Conservation (phyloP, 495 filamentous ascomycete species). For the Penicillium malachiteum region DNA sequence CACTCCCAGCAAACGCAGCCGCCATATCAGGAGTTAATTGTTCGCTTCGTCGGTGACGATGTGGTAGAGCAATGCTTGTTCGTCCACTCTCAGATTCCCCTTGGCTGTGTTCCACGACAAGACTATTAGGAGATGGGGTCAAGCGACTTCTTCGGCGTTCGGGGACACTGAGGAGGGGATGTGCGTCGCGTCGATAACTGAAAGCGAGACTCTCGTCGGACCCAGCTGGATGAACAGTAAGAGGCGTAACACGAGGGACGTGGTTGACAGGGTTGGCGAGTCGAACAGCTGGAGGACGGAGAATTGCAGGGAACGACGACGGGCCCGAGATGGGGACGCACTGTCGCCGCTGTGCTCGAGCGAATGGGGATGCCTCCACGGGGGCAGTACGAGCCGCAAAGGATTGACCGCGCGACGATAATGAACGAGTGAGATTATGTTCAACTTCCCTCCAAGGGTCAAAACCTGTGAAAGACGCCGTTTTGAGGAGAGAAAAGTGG, state of each 20-base stretch:
- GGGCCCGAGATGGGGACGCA: conserved; percentile 27
- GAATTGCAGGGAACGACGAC: conserved; percentile 29
- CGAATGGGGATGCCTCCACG: conserved; percentile 29
- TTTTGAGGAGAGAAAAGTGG: conserved; percentile 23
- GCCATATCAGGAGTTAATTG: conserved; percentile 43
- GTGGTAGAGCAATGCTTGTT: conserved; percentile 67
- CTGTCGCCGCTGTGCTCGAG: conserved; percentile 27
- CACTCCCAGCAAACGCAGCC: conserved; percentile 38
- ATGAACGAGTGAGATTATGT: conserved; percentile 19
- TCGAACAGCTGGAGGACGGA: conserved; percentile 40
- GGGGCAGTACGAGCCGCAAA: conserved; percentile 12
- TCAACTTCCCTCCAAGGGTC: conserved; percentile 35
- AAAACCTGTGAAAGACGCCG: conserved; percentile 33
- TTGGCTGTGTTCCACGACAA: conserved; percentile 63
- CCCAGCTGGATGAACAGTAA: conserved; percentile 29
- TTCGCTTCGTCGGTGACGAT: conserved; percentile 46
- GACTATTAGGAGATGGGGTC: conserved; percentile 55
- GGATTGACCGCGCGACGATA: conserved; percentile 18
- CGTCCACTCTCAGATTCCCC: conserved; percentile 56
- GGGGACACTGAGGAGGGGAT: conserved; percentile 67
- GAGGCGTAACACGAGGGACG: conserved; percentile 47
- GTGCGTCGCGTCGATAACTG: conserved; percentile 51
- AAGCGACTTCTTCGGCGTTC: conserved; percentile 61
- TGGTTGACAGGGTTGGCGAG: conserved; percentile 51
- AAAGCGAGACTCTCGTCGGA: conserved; percentile 45